Base-by-base conservation (phyloP, 306 rosid species). In the Vigna nakashimae region DNA sequence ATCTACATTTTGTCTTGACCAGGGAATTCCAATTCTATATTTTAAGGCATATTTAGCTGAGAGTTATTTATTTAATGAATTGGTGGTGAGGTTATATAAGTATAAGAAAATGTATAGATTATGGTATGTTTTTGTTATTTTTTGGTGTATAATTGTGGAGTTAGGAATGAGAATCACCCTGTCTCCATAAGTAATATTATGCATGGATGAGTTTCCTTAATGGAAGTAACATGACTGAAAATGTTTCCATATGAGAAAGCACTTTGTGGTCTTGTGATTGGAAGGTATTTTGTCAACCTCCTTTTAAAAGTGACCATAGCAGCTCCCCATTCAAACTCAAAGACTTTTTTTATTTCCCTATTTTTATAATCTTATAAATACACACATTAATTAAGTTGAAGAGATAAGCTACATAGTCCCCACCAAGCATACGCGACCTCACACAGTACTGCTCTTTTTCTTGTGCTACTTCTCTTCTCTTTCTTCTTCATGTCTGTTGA, bases 281-380 rank as follows among this genome's bases (percentile, higher is more conserved):
- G 90, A 83, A 82, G 89, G 69, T 89, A 79, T 65, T 83, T 90
- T 88, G 97, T 93, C 97, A 87, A 91, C 93, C 87, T 81, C 83
- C 88, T 87, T 86, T 79, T 84, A 63, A 87, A 88, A 86, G 91
- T 86, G 85, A 91, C 77, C 50, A 45, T 68, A 73, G 52, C 86
- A 67, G 22, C 77, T 66, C 73, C 74, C 84, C 73, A 75, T 91
- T 93, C 93, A 90, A 93, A 87, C 91, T 85, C 83, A 85, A 77
- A 74, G 86, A 87, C 91, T 59, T 86, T 74, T 69, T 62, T 22
- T n/a, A 10, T 28, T 59, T 38, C 0, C 49, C 50, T 3, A 18
- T 15, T 26, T n/a, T 53, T 42, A 68, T 59, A 32, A 55, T 34
- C 26, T 43, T n/a, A 71, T 62, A 62, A 60, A 76, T 85, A 79